Percentiles rank a stretch among this genome's conserved stretches.
phyloP scores from a whole-genome alignment of 139 green algal genomes.

The Tetratostichococcus sp. region DNA sequence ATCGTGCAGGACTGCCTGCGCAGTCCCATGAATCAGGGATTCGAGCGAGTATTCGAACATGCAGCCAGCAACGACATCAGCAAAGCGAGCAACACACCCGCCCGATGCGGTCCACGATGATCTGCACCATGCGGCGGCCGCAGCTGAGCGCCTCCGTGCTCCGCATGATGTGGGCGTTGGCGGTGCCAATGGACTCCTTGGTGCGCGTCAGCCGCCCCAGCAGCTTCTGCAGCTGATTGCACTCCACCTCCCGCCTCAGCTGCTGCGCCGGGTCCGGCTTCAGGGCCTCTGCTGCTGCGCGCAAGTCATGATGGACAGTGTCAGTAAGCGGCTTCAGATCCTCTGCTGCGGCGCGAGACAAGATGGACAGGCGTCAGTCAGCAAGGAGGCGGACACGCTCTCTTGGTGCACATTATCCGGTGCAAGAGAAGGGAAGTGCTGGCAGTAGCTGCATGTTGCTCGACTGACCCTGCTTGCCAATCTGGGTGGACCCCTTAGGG shows the following conservation, averaged over 20 bases:
- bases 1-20: no score
- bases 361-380: no score
- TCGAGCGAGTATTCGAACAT: no score
- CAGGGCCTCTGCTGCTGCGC: not conserved
- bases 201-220: not conserved
- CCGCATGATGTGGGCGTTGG: constrained; percentile 5
- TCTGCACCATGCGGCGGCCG: constrained; percentile 4
- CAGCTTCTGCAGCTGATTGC: constrained; percentile 1
- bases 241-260: not conserved
- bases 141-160: not conserved
- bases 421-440: no score
- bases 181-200: constrained; percentile 12
- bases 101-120: constrained; percentile 3
- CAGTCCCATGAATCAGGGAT: no score
- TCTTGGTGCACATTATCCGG: no score
- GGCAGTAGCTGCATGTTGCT: no score
- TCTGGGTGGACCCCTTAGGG: not conserved
- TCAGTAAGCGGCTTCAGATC: no score
- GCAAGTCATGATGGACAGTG: no score
- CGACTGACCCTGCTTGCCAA: not conserved
- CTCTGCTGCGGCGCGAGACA: no score
- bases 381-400: no score
- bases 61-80: no score
- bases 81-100: not conserved
- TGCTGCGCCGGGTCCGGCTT: not conserved